A percentile compares a stretch with the other conserved stretches of the same genome.
Conservation (phyloP, 2,329 filamentous ascomycete genomes). For the Bipolaris gigantea region DNA sequence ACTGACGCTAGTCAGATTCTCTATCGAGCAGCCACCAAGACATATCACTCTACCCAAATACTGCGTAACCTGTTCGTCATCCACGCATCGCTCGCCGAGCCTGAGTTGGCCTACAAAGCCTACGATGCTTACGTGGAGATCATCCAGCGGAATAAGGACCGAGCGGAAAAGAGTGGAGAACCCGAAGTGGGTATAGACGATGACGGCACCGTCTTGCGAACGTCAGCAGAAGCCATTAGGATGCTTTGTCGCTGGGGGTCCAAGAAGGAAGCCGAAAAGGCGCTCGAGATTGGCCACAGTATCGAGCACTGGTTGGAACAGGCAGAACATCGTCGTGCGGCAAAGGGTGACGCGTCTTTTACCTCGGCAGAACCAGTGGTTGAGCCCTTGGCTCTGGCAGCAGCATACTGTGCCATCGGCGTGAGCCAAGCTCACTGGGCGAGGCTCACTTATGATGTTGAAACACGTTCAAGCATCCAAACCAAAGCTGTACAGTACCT, state of each 20-base stretch:
- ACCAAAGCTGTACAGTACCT: slow-evolving; percentile 75
- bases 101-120: slow-evolving; percentile 86
- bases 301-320: slow-evolving; percentile 77
- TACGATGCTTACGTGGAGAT: slow-evolving; percentile 92
- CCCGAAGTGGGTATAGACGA: slow-evolving; percentile 73
- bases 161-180: slow-evolving; percentile 74
- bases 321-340: slow-evolving; percentile 31
- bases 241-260: slow-evolving; percentile 82
- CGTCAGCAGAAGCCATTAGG: slow-evolving; percentile 76
- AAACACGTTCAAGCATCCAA: slow-evolving; percentile 71
- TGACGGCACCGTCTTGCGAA: slow-evolving; percentile 74
- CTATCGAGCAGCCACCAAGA: slow-evolving; percentile 88
- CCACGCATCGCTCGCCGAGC: slow-evolving; percentile 85
- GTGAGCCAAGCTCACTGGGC: slow-evolving; percentile 87
- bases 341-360: slow-evolving; percentile 30
- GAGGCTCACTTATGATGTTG: slow-evolving; percentile 74
- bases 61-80: slow-evolving; percentile 84
- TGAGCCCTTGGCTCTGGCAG: slow-evolving; percentile 61
- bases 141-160: slow-evolving; percentile 79
- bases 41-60: slow-evolving; percentile 91
- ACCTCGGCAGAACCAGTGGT: slow-evolving; percentile 49
- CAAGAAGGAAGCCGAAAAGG: slow-evolving; percentile 74
- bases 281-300: slow-evolving; percentile 67
- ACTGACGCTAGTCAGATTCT: slow-evolving; percentile 60
- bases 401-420: slow-evolving; percentile 80